Conservation (phyloP, 2,329 filamentous ascomycete species). For the Macroventuria anomochaeta region DNA sequence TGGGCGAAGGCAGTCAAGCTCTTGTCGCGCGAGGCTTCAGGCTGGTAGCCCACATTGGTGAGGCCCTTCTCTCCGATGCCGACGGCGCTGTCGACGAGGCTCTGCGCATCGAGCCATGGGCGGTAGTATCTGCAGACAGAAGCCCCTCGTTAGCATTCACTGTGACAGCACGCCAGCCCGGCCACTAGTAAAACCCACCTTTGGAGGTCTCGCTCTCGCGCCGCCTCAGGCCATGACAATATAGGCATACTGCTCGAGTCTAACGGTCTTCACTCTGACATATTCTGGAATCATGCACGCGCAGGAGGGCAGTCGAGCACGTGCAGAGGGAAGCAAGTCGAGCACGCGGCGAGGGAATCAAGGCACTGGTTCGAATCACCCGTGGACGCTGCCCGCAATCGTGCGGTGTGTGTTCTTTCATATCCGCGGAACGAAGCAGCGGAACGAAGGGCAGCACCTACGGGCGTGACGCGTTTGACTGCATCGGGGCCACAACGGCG, state of each 20-base stretch:
- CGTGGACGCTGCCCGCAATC: slow-evolving; percentile 3
- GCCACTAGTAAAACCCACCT: slow-evolving; percentile 22
- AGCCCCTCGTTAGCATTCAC: slow-evolving; percentile 1
- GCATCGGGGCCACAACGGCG: not conserved
- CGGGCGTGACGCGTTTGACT: slow-evolving; percentile 4
- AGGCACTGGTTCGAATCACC: not conserved
- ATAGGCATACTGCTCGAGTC: slow-evolving; percentile 23
- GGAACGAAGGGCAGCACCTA: not conserved
- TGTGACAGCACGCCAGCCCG: not conserved
- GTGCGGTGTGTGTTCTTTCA: slow-evolving; percentile 14
- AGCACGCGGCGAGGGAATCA: slow-evolving; percentile 7
- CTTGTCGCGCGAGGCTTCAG: slow-evolving; percentile 35
- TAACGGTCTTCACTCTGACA: slow-evolving; percentile 18
- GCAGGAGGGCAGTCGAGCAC: not conserved
- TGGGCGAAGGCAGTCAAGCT: slow-evolving; percentile 47
- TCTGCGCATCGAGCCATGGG: slow-evolving; percentile 47
- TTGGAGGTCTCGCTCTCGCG: slow-evolving; percentile 40
- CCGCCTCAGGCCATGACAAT: slow-evolving; percentile 29
- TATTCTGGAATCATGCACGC: slow-evolving; percentile 11
- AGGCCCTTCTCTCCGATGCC: slow-evolving; percentile 35
- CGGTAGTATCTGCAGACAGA: slow-evolving; percentile 40
- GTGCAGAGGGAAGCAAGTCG: slow-evolving; percentile 5
- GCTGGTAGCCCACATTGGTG: slow-evolving; percentile 31
- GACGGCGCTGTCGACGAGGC: slow-evolving; percentile 34
- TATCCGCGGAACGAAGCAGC: slow-evolving; percentile 4